Base-by-base conservation (phyloP, 768 basidiomycete species). In the Suillus ampliporus region DNA sequence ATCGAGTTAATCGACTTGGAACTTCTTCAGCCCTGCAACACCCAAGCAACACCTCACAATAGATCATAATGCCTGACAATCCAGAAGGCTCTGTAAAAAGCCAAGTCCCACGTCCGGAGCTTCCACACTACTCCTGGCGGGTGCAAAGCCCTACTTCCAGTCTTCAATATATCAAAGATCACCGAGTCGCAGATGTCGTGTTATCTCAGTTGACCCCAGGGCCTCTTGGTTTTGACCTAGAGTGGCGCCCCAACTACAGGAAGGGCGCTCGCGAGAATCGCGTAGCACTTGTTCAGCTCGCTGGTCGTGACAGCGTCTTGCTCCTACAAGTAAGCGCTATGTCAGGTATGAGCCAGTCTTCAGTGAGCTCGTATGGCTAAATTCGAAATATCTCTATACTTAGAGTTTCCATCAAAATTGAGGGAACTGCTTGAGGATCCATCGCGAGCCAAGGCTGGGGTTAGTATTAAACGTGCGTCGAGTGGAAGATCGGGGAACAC, bases 251-350 rank as follows among this genome's bases (percentile, higher is more conserved):
- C 0, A 84, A 69, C 21, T 86, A 76, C 67, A 64, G 66, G 51
- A 87, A 84, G 69, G 86, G 88, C 21, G 69, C 74, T 28, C 68
- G 75, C 31, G 83, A 88, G 72, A 90, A 93, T 69, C 89, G 82
- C 26, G 87, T 91, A 21, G 86, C 92, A 3, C 80, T 94, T 26
- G 80, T 94, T 4, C 92, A 94, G 71, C 82, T 94, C 19, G 88
- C 90, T 2, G 86, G 79, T 64, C 69, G 75, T 4, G 71, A 84
- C 4, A 78, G 73, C 14, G 83, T 91, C 26, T 74, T 89, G 31
- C 83, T 94, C 5, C 72, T 92, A 7, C 92, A 94, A 65, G 68
- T 93, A 58, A 83, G 78, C 60, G 77, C 78, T 38, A 93, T 93
- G 89, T 56, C 61, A 68, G 68, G 82, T 82, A 69, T 59, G 62